Percentiles rank a stretch among this genome's conserved stretches.
phyloP scores from a whole-genome alignment of 768 basidiomycete genomes.

The Leccinum incarnatum region DNA sequence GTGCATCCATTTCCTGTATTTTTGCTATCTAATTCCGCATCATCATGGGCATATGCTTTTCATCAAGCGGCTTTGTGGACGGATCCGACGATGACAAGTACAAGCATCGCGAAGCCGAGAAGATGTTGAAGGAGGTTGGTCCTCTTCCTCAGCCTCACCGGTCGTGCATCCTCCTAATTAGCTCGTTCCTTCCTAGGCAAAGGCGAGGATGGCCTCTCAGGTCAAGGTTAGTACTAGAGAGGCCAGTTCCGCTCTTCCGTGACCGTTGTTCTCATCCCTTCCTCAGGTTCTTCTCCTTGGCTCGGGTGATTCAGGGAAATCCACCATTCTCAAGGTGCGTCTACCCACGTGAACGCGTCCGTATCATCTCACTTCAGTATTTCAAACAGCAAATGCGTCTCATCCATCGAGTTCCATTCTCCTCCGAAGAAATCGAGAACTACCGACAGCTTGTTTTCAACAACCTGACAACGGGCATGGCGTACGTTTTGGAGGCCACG shows the following conservation, averaged over 20 bases:
- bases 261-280: not conserved
- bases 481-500: constrained; percentile 82
- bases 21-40: not conserved
- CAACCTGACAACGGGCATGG: constrained; percentile 86
- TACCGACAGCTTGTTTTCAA: constrained; percentile 92
- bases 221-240: constrained; percentile 61
- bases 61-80: constrained; percentile 52
- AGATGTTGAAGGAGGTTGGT: constrained; percentile 71
- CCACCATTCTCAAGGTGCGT: constrained; percentile 80
- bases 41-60: constrained; percentile 78
- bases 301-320: constrained; percentile 93
- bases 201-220: constrained; percentile 63
- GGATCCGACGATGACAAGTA: constrained; percentile 67
- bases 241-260: not conserved
- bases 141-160: not conserved
- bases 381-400: constrained; percentile 85
- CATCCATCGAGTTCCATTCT: constrained; percentile 87
- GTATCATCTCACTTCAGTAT: constrained; percentile 1
- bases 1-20: constrained; percentile 3
- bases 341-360: not conserved
- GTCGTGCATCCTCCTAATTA: not conserved
- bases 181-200: constrained; percentile 50
- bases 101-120: constrained; percentile 69
- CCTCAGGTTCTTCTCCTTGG: constrained; percentile 80
- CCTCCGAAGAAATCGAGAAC: constrained; percentile 75